Evolutionary conservation across 2,329 filamentous ascomycete genomes (phyloP).

Genomic region (Paecilomyces fulvus): DNA sequence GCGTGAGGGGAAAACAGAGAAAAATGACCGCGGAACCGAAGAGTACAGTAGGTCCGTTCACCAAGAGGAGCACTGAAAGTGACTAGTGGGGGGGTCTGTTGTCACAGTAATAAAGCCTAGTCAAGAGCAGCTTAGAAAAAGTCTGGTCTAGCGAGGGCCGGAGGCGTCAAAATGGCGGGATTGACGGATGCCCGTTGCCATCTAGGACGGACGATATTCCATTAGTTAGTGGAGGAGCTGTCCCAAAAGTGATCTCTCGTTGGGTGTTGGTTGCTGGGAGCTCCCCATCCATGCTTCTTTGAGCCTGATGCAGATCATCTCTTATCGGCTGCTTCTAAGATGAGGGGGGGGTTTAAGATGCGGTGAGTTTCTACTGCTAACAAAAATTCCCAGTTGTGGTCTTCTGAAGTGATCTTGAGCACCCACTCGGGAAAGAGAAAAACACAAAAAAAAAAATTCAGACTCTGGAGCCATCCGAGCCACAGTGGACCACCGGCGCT

Average conservation of each 20-base stretch:
- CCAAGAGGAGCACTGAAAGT: slow-evolving; percentile 5
- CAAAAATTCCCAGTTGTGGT: not conserved
- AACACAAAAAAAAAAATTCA: not conserved
- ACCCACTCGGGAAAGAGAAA: not conserved
- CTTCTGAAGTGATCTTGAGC: not conserved
- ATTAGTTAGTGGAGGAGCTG: not conserved
- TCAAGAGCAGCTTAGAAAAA: not conserved
- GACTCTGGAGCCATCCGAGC: not conserved
- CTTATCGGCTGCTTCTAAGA: not conserved
- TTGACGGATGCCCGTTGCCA: not conserved
- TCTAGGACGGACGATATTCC: not conserved
- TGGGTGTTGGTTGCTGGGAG: not conserved
- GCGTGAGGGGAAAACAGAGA: slow-evolving; percentile 9
- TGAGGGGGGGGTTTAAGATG: not conserved
- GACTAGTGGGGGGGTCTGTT: slow-evolving; percentile 6
- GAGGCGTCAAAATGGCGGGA: not conserved
- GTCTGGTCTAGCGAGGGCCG: not conserved
- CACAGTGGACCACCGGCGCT: not conserved
- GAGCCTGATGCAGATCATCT: not conserved
- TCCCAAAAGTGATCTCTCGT: not conserved
- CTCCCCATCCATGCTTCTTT: not conserved
- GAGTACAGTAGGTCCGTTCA: not conserved
- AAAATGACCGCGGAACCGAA: slow-evolving; percentile 4
- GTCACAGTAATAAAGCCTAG: slow-evolving; percentile 7
- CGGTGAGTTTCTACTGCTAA: not conserved